A percentile compares a stretch with the other conserved stretches of the same genome.
Evolutionary conservation across 139 green algal genomes (phyloP).

Genomic region (Chlorella vulgaris): DNA sequence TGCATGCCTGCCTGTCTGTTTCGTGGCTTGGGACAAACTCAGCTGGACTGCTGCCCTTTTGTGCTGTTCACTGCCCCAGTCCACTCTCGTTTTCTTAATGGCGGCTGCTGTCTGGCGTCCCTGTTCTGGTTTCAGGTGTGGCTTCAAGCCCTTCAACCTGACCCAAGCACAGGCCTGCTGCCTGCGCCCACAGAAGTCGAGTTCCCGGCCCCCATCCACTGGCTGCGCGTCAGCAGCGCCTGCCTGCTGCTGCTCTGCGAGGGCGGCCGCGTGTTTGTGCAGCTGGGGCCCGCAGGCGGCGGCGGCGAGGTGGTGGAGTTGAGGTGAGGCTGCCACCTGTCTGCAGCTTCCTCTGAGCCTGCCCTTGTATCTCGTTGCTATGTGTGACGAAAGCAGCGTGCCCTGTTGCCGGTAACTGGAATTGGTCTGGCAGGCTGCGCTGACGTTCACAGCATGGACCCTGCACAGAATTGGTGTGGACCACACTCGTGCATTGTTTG

Average conservation of each 20-base stretch:
- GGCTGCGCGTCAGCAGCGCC: not conserved
- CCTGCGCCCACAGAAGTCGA: not conserved
- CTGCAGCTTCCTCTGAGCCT: not conserved
- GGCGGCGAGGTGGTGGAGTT: constrained; percentile 7
- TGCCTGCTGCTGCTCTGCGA: constrained; percentile 18
- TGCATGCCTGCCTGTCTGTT: too few relatives aligned
- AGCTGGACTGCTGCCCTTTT: not conserved
- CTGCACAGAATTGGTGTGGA: too few relatives aligned
- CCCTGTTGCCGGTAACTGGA: too few relatives aligned
- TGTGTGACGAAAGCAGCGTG: too few relatives aligned
- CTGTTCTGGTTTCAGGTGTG: not conserved
- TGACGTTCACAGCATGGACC: too few relatives aligned
- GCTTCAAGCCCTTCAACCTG: not conserved
- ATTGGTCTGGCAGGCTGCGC: too few relatives aligned
- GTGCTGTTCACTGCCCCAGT: not conserved
- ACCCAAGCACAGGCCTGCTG: not conserved
- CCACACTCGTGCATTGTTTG: too few relatives aligned
- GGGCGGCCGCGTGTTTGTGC: constrained; percentile 30
- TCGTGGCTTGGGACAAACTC: too few relatives aligned
- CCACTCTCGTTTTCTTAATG: not conserved
- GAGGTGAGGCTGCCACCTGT: not conserved
- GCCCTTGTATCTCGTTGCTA: too few relatives aligned
- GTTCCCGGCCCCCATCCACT: not conserved
- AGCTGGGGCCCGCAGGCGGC: not conserved
- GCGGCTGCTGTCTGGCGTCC: not conserved